Base-by-base conservation (phyloP, 2,329 filamentous ascomycete species). In the Esteya vermicola region DNA sequence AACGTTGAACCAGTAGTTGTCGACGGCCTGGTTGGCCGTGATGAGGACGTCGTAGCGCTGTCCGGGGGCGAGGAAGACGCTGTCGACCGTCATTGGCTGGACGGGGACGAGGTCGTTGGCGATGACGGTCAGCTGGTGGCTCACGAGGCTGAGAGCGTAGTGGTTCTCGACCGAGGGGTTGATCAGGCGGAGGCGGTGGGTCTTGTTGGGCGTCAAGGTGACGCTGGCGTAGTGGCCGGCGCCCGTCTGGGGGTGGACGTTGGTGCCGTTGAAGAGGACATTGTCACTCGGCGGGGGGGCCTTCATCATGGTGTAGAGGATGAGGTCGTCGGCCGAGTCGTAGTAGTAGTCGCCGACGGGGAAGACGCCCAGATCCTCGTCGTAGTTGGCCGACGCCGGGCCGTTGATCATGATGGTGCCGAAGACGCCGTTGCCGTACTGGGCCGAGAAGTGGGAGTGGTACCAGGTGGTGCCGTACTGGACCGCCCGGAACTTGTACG, bases 301-400 rank as follows among this genome's bases (percentile, higher is more conserved):
- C 3, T 25, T 9, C 33, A 32, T 30, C 33, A 36, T 31, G 4
- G 43, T 32, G 19, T 25, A 31, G 4, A 21, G 25, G 12, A 40
- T 38, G 14, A 45, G 30, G 7, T 46, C 43, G 43, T 59, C 56
- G 9, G 44, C 44, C 8, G 33, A 28, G 6, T 38, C 40, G 35
- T 67, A 60, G 52, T 70, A 72, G 61, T 67, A 75, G 46, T 75
- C 72, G 12, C 59, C 63, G 36, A 76, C 57, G 6, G 64, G 61
- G 6, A 69, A 57, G 4, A 60, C 47, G 13, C 70, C 70, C 1
- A 72, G 58, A 47, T 75, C 70, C 33, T 64, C 58, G 40, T 75
- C 70, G 51, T 68, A 70, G 40, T 44, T 38, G 13, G 45, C 44
- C 5, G 54, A 56, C 4, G 51, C 48, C 52, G 47, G 43, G 33